Percentiles rank a stretch among this genome's conserved stretches.
phyloP scores from a whole-genome alignment of 140 eudicot genomes.

The Ambrosia hybrid region DNA sequence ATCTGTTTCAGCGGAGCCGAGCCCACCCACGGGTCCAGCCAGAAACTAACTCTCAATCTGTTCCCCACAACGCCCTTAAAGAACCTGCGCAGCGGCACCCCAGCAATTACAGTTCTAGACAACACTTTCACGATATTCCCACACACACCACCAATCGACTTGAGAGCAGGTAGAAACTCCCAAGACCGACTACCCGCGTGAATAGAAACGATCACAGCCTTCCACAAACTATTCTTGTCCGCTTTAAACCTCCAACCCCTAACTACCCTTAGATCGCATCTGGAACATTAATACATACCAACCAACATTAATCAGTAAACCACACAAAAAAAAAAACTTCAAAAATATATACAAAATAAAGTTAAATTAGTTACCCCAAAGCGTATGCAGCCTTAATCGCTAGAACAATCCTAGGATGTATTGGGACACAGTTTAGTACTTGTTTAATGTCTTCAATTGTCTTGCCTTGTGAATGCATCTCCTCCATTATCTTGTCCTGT shows the following conservation, averaged over 20 bases:
- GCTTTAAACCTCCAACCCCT: slow-evolving; percentile 18
- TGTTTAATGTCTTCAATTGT: slow-evolving; percentile 58
- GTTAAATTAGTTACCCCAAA: slow-evolving; percentile 50
- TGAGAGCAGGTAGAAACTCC: too few species aligned
- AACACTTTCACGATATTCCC: too few species aligned
- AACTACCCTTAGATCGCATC: slow-evolving; percentile 81
- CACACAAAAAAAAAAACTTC: neutral
- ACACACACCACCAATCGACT: too few species aligned
- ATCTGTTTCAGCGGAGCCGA: too few species aligned
- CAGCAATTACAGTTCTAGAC: too few species aligned
- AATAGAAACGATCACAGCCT: too few species aligned
- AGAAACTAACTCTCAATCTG: too few species aligned
- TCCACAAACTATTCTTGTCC: too few species aligned
- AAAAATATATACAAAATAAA: neutral
- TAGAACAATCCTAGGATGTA: slow-evolving; percentile 68
- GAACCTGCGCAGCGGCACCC: too few species aligned
- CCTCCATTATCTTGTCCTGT: slow-evolving; percentile 75
- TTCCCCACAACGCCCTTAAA: too few species aligned
- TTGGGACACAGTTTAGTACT: slow-evolving; percentile 61
- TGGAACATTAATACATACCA: slow-evolving; percentile 12
- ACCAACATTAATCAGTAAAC: neutral
- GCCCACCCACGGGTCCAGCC: too few species aligned
- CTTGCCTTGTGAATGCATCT: slow-evolving; percentile 58
- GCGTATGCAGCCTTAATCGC: slow-evolving; percentile 67
- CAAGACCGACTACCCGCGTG: too few species aligned